Conservation (phyloP, 805 yeast genomes). For the Saturnispora sanitii region DNA sequence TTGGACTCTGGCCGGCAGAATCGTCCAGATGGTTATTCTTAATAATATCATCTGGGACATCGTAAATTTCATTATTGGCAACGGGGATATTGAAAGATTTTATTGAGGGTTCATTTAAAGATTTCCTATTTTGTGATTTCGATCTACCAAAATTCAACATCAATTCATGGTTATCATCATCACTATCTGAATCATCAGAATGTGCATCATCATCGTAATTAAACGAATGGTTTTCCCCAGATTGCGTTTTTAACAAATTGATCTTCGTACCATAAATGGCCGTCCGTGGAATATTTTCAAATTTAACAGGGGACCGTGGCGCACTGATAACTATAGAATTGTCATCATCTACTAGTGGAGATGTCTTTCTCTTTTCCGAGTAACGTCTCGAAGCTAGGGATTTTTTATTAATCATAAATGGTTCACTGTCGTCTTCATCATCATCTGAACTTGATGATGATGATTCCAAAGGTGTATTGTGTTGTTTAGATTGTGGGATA, state of each 20-base stretch:
- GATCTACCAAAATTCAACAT: slow-evolving; percentile 10
- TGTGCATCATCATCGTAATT: background rate
- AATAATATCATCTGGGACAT: slow-evolving; percentile 12
- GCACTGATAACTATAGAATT: background rate
- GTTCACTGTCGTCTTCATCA: slow-evolving; percentile 4
- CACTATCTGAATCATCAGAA: background rate
- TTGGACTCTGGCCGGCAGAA: slow-evolving; percentile 8
- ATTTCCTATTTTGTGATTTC: background rate
- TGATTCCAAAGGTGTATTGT: background rate
- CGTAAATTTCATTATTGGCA: slow-evolving; percentile 10
- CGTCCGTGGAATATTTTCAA: slow-evolving; percentile 4
- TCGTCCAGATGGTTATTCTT: slow-evolving; percentile 3
- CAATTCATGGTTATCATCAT: slow-evolving; percentile 10
- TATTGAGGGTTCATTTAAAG: background rate
- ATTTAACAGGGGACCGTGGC: background rate
- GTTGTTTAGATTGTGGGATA: background rate
- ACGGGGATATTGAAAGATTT: background rate
- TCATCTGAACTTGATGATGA: background rate
- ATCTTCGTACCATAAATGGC: slow-evolving; percentile 13
- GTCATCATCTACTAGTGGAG: slow-evolving; percentile 1
- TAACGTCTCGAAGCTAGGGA: slow-evolving; percentile 6
- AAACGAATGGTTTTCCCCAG: background rate
- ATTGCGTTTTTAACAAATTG: slow-evolving; percentile 1
- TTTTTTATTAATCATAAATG: slow-evolving; percentile 7
- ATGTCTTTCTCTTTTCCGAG: slow-evolving; percentile 1